These are phyloP conservation scores for Solanum microdontum DNA, from an alignment of 257 asterid genomes.

Conservation along the genomic window DNA sequence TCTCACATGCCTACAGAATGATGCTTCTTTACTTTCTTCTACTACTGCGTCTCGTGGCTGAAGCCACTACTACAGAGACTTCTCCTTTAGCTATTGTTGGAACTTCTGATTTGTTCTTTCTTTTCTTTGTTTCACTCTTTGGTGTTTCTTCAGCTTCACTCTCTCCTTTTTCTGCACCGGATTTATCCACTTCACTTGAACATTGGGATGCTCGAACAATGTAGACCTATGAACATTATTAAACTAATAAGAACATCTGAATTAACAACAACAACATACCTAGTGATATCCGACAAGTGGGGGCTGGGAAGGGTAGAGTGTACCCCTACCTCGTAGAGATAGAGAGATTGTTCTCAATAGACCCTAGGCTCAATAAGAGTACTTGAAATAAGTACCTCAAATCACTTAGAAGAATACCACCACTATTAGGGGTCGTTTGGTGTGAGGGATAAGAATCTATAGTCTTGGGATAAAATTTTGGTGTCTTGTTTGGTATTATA, in stretches of 20 bases:
- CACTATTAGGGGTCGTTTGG: not conserved
- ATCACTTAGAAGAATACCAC: not conserved
- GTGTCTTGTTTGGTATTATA: too few species aligned
- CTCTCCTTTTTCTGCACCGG: conserved; percentile 6
- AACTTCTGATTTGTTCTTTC: not conserved
- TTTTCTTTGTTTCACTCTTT: conserved; percentile 7
- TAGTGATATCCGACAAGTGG: not conserved
- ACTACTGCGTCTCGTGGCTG: conserved; percentile 32
- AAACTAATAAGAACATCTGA: not conserved
- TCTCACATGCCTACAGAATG: not conserved
- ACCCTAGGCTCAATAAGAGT: not conserved
- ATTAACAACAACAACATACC: not conserved
- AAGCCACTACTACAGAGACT: conserved; percentile 8
- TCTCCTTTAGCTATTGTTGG: conserved; percentile 3
- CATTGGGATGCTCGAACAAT: conserved; percentile 39
- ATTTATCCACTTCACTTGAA: conserved; percentile 5
- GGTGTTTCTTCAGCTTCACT: conserved; percentile 20
- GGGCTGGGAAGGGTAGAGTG: not conserved
- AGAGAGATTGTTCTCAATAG: not conserved
- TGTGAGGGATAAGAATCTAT: too few species aligned
- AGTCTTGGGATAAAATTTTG: too few species aligned
- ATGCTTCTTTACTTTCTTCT: conserved; percentile 15
- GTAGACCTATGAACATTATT: conserved; percentile 35
- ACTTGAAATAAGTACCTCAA: not conserved
- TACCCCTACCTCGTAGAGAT: not conserved